Conservation (phyloP, 2,329 filamentous ascomycete species). For the Didymella pinodella region DNA sequence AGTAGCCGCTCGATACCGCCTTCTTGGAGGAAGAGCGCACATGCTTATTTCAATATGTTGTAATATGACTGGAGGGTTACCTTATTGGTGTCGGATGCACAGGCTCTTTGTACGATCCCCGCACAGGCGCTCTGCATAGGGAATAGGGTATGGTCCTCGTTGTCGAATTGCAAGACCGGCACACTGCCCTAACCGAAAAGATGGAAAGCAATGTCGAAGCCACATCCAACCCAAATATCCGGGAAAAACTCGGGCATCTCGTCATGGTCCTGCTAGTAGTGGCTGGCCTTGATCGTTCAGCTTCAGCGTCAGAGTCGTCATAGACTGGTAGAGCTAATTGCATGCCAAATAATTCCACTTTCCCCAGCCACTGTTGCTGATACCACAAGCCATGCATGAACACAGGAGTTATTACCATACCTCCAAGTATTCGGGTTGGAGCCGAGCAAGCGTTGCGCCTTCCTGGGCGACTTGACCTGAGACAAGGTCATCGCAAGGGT, state of each 20-base stretch:
- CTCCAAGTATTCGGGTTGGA: not conserved
- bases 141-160: not conserved
- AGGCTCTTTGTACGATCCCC: not conserved
- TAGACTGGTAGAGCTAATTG: not conserved
- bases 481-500: not conserved
- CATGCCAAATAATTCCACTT: not conserved
- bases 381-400: not conserved
- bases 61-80: not conserved
- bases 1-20: not conserved
- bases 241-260: not conserved
- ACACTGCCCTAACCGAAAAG: not conserved
- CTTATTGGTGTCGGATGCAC: not conserved
- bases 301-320: not conserved
- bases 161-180: not conserved
- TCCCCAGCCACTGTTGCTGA: not conserved
- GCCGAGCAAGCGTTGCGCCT: not conserved
- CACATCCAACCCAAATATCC: not conserved
- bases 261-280: not conserved
- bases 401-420: not conserved
- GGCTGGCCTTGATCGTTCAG: not conserved
- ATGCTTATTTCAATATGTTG: not conserved
- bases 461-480: not conserved
- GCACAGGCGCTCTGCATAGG: not conserved
- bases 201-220: not conserved
- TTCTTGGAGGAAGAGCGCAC: not conserved